Conservation (phyloP, 208 protist genomes). For the Acanthamoeba healyi region DNA sequence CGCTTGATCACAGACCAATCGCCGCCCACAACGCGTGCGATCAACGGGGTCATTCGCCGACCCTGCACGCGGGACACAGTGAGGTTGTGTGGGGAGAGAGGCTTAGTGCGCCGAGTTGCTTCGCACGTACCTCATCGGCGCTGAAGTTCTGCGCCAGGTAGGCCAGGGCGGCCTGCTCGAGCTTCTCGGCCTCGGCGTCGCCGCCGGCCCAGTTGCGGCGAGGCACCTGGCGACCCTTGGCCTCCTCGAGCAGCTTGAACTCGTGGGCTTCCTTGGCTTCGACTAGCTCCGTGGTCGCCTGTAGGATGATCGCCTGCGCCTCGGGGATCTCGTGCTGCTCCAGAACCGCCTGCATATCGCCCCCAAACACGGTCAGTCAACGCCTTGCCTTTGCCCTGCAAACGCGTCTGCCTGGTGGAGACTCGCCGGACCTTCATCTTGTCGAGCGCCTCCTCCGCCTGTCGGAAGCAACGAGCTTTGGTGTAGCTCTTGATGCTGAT, state of each 20-base stretch:
- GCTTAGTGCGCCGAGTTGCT: background rate
- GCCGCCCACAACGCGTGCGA: background rate
- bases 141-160: background rate
- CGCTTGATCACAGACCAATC: background rate
- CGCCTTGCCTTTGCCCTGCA: too few relatives aligned
- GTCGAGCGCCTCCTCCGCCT: background rate
- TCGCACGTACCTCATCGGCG: background rate
- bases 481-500: background rate
- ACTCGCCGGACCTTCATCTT: background rate
- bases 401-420: too few relatives aligned
- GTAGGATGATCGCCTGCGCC: background rate
- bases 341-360: background rate
- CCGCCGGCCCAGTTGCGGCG: background rate
- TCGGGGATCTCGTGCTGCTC: background rate
- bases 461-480: background rate
- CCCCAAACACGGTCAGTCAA: too few relatives aligned
- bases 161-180: background rate
- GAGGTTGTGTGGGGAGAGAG: background rate
- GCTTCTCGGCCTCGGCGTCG: constrained; percentile 10
- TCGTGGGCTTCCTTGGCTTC: background rate
- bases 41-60: background rate
- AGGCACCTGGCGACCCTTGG: background rate
- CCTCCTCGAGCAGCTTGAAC: background rate
- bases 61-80: background rate
- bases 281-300: background rate